Base-by-base conservation (phyloP, 2,329 filamentous ascomycete genomes). In the Paecilomyces dactylethromorphus region DNA sequence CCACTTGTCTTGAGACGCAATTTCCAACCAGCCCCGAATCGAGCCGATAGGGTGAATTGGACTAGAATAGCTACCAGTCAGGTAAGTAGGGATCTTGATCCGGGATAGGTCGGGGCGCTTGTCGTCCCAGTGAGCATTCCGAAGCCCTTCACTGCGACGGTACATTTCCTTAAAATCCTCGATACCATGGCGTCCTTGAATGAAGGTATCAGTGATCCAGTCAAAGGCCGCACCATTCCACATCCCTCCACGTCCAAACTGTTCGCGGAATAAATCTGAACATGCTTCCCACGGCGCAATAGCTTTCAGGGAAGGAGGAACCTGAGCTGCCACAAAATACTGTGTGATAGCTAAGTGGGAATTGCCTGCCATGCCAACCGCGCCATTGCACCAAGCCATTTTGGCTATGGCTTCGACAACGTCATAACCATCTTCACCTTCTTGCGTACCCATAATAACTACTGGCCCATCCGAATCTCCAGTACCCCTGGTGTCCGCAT, bases 211-310 rank as follows among this genome's bases (percentile, higher is more conserved):
- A 12, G 72, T 70, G 56, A 78, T 77, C 15, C 78, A 68, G 55
- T 78, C 76, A 56, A 78, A 79, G 57, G 74, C 76, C 56, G 68
- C 74, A 68, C 75, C 76, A 29, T 67, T 70, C 58, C 62, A 68
- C 45, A 63, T 62, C 1, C 78, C 78, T 13, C 79, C 79, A 4
- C 79, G 72, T 35, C 69, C 71, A 60, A 80, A 77, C 26, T 77
- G 73, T 61, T 82, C 79, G 1, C 78, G 74, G 60, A 78, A 82
- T 3, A 81, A 62, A 60, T 82, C 80, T 0, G 72, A 73, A 45
- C 68, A 74, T 11, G 76, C 79, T 63, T 82, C 80, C 78, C 78
- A 79, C 52, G 70, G 81, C 0, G 77, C 78, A 35, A 81, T 78
- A 0, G 72, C 71, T n/a, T 70, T 70, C 4, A 80, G 68, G 12